Evolutionary conservation across 2,329 filamentous ascomycete genomes (phyloP), one percentile per base, ranked within the genome.

Genomic region (Colletotrichum liaoningense): DNA sequence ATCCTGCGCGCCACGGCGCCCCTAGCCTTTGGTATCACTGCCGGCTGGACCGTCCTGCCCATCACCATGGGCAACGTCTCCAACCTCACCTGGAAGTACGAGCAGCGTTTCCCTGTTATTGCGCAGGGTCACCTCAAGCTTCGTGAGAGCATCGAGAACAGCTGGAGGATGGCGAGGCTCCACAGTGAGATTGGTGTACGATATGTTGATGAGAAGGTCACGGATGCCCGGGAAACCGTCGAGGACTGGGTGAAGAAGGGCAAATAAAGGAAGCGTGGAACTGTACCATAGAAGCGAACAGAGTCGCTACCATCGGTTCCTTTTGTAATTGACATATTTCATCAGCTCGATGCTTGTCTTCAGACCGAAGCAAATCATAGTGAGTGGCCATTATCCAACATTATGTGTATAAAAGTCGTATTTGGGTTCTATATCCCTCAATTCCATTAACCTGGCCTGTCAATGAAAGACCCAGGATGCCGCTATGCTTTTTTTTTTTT

Each of bases 201-300:
- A 76, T 93, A 93, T 85, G 90, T 97, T 74, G 93, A 97, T 81
- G 93, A 94, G 75, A 95, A 94, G 86, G 93, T 98, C 67, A 90
- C 89, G 73, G 90, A 92, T 67, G 93, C 91, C 71, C 90, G 95
- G 78, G 93, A 95, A 84, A 88, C 89, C 63, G 86, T 98, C 72
- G 95, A 98, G 87, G 91, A 91, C 74, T 97, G 95, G 95, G 94
- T 98, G 67, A 94, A 91, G 87, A 95, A 97, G 89, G 95, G 95
- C 70, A 94, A 93, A 88, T 95, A 89, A 86, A 79, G 59, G 30
- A 28, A 64, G 42, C 22, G 60, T 12, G 65, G 68, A 58, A 69
- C 63, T 76, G 75, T 72, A 76, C 54, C 69, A 76, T 74, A 74
- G 73, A 69, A 65, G 65, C 63, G 65, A 72, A 72, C 62, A 74